A percentile compares a stretch with the other conserved stretches of the same genome.
Conservation (phyloP, 495 filamentous ascomycete genomes). For the Podospora pseudoanserina region DNA sequence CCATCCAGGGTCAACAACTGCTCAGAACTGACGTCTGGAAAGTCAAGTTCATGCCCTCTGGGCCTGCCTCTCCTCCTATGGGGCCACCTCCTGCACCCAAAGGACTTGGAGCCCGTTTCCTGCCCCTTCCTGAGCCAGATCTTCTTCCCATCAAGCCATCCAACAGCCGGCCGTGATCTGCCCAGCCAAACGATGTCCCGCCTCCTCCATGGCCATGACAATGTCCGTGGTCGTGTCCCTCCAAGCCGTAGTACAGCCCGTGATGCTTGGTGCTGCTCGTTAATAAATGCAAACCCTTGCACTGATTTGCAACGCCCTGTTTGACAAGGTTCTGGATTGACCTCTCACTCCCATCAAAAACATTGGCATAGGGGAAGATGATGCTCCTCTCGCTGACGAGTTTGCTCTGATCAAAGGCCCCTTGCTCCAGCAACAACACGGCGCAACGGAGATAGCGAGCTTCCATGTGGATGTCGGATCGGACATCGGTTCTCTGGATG, state of each 20-base stretch:
- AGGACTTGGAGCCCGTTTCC: background rate
- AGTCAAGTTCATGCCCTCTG: conserved; percentile 21
- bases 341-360: conserved; percentile 34
- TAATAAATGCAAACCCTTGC: conserved; percentile 30
- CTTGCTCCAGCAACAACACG: conserved; percentile 31
- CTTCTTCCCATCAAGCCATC: conserved; percentile 3
- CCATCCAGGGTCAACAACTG: background rate
- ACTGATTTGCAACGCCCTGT: conserved; percentile 32
- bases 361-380: conserved; percentile 29
- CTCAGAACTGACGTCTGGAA: conserved; percentile 28
- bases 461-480: conserved; percentile 37
- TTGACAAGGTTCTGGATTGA: conserved; percentile 28
- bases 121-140: background rate
- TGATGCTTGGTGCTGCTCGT: conserved; percentile 27
- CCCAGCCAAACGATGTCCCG: background rate
- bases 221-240: conserved; percentile 16
- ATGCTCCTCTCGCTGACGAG: conserved; percentile 31
- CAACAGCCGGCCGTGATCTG: conserved; percentile 8
- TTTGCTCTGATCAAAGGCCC: conserved; percentile 36
- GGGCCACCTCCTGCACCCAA: conserved; percentile 11
- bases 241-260: conserved; percentile 3
- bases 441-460: conserved; percentile 34
- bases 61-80: conserved; percentile 6
- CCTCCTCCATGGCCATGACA: background rate
- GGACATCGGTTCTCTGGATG: conserved; percentile 36